Base-by-base conservation (phyloP, 768 basidiomycete species). In the Trametes sanguinea region DNA sequence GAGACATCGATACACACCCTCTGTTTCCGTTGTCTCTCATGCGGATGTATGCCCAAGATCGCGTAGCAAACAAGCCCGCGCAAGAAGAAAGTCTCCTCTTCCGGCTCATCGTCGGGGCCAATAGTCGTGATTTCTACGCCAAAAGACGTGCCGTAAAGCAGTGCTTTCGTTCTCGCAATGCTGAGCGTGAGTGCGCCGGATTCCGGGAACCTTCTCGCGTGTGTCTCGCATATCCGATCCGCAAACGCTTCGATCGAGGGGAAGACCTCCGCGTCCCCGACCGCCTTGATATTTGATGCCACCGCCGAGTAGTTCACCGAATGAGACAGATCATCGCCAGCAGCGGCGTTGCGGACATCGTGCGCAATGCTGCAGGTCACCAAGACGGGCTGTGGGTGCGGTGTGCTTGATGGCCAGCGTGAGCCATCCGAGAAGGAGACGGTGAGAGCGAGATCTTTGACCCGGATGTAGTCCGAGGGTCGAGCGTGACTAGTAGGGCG, bases 281-380 rank as follows among this genome's bases (percentile, higher is more conserved):
- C 69, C 29, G 68, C 68, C 65, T 67, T 68, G 61, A 67, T 79
- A 22, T 42, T 51, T 7, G 53, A 46, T 13, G 62, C 62, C 10
- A 86, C 72, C 5, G 78, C 69, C 1, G 83, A 82, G 68, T 93
- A 93, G 75, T 92, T 83, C 61, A 92, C 78, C 1, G 88, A 86
- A 61, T 81, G 73, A 0, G 74, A 66, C 2, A 89, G 75, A 66
- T 86, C 79, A 70, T 90, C 88, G 6, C 76, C 69, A 0, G 66
- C 62, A 10, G 85, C 87, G 2, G 87, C 76, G 1, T 66, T 57
- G 8, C 78, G 72, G 29, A 90, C 72, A 65, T 86, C 78, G 65
- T 85, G 75, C 1, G 76, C 71, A 53, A 91, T 76, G 11, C 74
- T 72, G 10, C 92, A 65, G 13, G 83, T 78, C 56, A 88, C 67